Base-by-base conservation (phyloP, 768 basidiomycete genomes). In the Psilocybe sp. region DNA sequence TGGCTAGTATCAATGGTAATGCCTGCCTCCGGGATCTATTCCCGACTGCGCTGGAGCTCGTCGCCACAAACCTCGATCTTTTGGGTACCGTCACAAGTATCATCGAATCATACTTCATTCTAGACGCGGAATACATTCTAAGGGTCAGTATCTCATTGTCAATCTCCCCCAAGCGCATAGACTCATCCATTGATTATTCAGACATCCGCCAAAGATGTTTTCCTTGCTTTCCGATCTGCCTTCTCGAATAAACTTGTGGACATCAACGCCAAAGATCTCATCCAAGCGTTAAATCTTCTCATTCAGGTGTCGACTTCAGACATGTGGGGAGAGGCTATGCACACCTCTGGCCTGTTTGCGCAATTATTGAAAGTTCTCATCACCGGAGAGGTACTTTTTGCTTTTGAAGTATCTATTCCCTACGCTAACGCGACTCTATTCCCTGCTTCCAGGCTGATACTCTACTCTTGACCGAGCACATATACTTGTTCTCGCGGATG, bases 61-160 rank as follows among this genome's bases (percentile, higher is more conserved):
- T 95, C 14, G 73, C 77, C 1, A 71, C 69, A 23, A 92, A 93
- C 54, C 68, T 91, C 39, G 92, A 94, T 56, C 65, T 92, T 16
- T 69, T 93, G 15, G 88, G 87, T 12, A 83, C 75, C 46, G 76
- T 84, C 20, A 80, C 80, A 14, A 70, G 69, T 49, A 80, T 94
- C 48, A 57, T 91, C 18, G 88, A 92, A 62, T 84, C 87, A 5
- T 95, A 93, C 62, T 70, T 90, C 51, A 64, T 96, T n/a, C 72
- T 90, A 14, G 87, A 90, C 64, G 80, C 81, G 0, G 51, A 67
- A 14, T 59, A 68, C 9, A 73, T 94, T 50, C 64, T 92, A 41
- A 79, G 84, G 72, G 92, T 89, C 53, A 49, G 71, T 11, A 9
- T 23, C 19, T 14, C 16, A 33, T 10, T 47, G 6, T 19, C 31